phyloP scores from a whole-genome alignment of 2,329 filamentous ascomycete genomes.

The Bipolaris oryzae region DNA sequence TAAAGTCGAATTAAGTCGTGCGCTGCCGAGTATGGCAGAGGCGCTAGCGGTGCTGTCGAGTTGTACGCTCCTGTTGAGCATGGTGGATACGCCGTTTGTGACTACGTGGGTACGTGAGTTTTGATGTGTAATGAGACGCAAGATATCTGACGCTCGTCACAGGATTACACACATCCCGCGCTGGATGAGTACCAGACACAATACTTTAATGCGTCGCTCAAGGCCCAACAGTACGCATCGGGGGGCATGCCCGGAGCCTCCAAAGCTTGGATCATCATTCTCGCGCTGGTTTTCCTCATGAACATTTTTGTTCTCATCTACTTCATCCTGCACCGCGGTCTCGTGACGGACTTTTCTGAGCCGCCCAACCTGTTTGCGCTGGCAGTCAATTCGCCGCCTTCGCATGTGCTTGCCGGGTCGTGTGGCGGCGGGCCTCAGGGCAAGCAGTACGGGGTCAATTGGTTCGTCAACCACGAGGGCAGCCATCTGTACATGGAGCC shows the following conservation, averaged over 20 bases:
- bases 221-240: conserved; percentile 72
- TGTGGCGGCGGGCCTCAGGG: conserved; percentile 63
- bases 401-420: conserved; percentile 58
- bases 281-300: conserved; percentile 68
- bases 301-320: conserved; percentile 71
- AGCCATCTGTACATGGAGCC: conserved; percentile 62
- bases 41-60: conserved; percentile 72
- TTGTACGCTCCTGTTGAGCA: conserved; percentile 67
- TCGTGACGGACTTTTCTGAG: conserved; percentile 80
- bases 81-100: conserved; percentile 65
- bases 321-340: conserved; percentile 62
- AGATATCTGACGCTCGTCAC: conserved; percentile 34
- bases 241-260: conserved; percentile 68
- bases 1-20: conserved; percentile 52
- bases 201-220: conserved; percentile 67
- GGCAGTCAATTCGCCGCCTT: conserved; percentile 69
- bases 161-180: conserved; percentile 43
- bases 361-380: conserved; percentile 76
- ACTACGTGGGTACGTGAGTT: conserved; percentile 51
- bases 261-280: conserved; percentile 68
- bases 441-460: conserved; percentile 54
- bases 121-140: neutral
- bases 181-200: conserved; percentile 59
- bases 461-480: conserved; percentile 55
- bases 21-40: conserved; percentile 72